Evolutionary conservation across 805 yeast species (phyloP), one percentile per base, ranked within the genome.

Genomic region (Cyberlindnera xylosilytica): DNA sequence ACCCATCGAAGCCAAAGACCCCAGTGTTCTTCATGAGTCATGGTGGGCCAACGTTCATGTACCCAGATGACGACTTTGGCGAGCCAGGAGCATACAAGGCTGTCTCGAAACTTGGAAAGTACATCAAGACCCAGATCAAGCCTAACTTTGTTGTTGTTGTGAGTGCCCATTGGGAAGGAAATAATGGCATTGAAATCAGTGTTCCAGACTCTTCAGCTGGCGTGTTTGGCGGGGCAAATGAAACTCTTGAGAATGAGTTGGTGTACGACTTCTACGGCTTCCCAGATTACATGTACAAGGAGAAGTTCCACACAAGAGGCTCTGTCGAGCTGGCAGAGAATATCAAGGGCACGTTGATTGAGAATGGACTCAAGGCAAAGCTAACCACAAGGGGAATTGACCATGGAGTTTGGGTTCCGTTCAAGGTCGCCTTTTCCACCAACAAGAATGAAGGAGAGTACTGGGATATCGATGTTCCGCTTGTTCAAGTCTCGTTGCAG

Each of bases 381-480:
- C 45, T 76, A 9, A 67, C 73, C 0, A 57, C 64, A n/a, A 66
- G 93, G 42, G 93, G 93, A 9, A 61, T 87, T 18, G 95, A 86
- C 57, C 95, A 86, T 63, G 95, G 95, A 6, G 81, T 72, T 7
- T 86, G 91, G 88, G 89, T 83, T 6, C 91, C 91, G 1, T 69
- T 81, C 45, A 79, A 83, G 54, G 84, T 82, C 19, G 87, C 87
- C 7, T 83, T 85, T 49, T 70, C 76, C 32, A 58, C 65, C 2
- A 56, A 62, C 5, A 58, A 61, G 18, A 51, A 53, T 13, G 18
- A 36, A 11, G 55, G 50, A 20, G 50, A 46, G 15, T 39, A 43
- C 30, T 56, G 59, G 54, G 60, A 60, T 33, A 8, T 62, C 1
- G 63, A 65, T 24, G 52, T 63, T 5, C 76, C 76, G 6, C 34